phyloP scores from a whole-genome alignment of 768 basidiomycete genomes.

The Lactifluus hygrophoroides region DNA sequence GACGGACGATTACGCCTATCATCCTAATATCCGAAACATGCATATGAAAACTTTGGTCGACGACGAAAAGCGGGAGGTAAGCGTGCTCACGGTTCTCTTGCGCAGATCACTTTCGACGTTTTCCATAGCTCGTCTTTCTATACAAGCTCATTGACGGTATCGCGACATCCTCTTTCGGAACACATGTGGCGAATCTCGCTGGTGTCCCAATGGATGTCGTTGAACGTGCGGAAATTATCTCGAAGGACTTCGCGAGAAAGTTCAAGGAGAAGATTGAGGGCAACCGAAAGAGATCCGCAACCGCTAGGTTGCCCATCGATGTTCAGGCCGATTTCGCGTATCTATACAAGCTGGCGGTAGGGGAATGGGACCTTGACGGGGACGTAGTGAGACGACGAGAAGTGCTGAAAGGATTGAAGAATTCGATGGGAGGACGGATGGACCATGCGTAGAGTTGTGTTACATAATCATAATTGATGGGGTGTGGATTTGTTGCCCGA shows the following conservation, averaged over 20 bases:
- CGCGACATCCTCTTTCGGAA: constrained; percentile 85
- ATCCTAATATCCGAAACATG: constrained; percentile 90
- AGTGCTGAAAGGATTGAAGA: constrained; percentile 47
- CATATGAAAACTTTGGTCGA: constrained; percentile 94
- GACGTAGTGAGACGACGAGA: constrained; percentile 45
- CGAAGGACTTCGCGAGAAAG: constrained; percentile 76
- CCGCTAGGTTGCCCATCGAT: constrained; percentile 60
- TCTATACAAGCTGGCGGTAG: constrained; percentile 53
- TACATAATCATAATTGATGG: constrained; percentile 19
- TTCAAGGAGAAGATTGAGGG: constrained; percentile 75
- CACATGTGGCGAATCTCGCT: constrained; percentile 91
- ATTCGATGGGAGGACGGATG: constrained; percentile 25
- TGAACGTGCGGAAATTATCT: constrained; percentile 79
- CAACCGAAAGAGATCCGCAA: constrained; percentile 45
- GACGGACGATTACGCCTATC: constrained; percentile 88
- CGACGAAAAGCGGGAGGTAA: constrained; percentile 81
- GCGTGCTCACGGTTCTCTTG: constrained; percentile 14
- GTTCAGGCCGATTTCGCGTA: constrained; percentile 89
- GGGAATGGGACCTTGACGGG: constrained; percentile 42
- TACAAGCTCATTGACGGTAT: constrained; percentile 89
- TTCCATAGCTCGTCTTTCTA: constrained; percentile 78
- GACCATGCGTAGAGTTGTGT: neutral
- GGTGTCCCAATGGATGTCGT: constrained; percentile 85
- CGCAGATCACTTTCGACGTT: neutral
- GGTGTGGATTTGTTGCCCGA: constrained; percentile 1